These are phyloP conservation scores for Penicillium dipodomyicola DNA, from an alignment of 495 filamentous ascomycete species.

Conservation along the genomic window DNA sequence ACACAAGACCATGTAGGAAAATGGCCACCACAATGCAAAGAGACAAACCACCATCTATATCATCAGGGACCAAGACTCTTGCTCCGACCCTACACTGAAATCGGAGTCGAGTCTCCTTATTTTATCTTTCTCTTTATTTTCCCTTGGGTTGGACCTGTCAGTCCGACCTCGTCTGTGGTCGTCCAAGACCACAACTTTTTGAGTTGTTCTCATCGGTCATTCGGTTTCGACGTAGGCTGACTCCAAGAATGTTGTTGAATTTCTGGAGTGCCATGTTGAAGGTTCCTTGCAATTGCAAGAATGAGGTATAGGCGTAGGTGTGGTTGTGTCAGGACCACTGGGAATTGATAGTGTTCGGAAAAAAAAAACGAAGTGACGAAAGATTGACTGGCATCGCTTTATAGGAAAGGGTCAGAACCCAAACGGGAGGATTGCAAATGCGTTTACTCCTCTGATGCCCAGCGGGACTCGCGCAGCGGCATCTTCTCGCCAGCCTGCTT, in stretches of 20 bases:
- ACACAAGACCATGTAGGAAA: conserved; percentile 2
- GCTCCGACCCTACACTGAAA: neutral
- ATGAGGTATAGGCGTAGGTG: neutral
- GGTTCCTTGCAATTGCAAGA: conserved; percentile 1
- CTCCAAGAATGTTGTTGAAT: conserved; percentile 11
- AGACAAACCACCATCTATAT: conserved; percentile 9
- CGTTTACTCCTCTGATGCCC: conserved; percentile 59
- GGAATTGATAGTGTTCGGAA: neutral
- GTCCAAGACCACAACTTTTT: conserved; percentile 2
- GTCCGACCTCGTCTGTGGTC: conserved; percentile 7
- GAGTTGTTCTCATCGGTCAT: neutral
- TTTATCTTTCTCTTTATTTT: neutral
- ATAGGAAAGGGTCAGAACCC: too few relatives aligned
- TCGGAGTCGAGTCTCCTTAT: neutral
- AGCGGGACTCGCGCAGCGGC: conserved; percentile 76
- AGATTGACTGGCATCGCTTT: neutral
- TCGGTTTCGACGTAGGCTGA: neutral
- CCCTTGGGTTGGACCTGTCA: neutral
- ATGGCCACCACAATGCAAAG: conserved; percentile 11
- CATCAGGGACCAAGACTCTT: conserved; percentile 3
- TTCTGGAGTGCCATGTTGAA: conserved; percentile 6
- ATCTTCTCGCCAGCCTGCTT: conserved; percentile 55
- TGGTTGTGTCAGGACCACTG: neutral
- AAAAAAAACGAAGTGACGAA: neutral
- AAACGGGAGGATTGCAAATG: neutral